Evolutionary conservation across 192 early-diverging fungal genomes (phyloP), one percentile per base, ranked within the genome.

Genomic region (Coemansia reversa): DNA sequence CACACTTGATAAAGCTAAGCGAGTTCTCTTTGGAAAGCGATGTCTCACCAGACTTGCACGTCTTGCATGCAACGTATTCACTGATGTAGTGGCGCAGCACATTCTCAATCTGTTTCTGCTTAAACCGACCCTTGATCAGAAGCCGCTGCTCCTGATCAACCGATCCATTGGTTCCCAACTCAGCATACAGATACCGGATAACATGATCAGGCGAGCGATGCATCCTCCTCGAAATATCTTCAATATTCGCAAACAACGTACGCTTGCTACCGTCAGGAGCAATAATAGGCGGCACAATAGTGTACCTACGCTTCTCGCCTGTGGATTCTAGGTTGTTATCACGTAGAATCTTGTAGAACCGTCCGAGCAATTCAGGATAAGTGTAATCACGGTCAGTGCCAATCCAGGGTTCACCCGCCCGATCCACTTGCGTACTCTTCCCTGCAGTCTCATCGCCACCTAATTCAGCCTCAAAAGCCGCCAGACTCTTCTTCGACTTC

Each of bases 41-140:
- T 20, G 97, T 98, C 56, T 99, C 93, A 24, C 91, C 88, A 14
- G 90, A 92, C 75, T 96, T 96, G 87, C 97, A 99, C 24, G 94
- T 96, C 85, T 99, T 99, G 86, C 97, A 99, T 12, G 94, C 92
- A 22, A 99, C 96, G 59, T 99, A 99, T 76, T 99, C 96, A 52
- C 90, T 91, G 84, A 99, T 96, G 69, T 99, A 99, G 57, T 90
- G 89, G 72, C 96, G 94, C 65, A 99, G 83, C 35, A 99, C 94
- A 66, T 89, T 95, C 78, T 98, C 97, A 65, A 99, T 96, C 83
- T 98, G 96, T 85, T 96, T 98, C 75, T 93, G 96, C 77, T 95
- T 92, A 91, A 98, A 99, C 55, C 92, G 86, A 54, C 97, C 97
- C 87, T 94, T 95, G 83, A 99, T 98, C 50, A 98, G 81, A 54